phyloP scores from a whole-genome alignment of 2,329 filamentous ascomycete genomes.

The Didymosphaeria variabile region DNA sequence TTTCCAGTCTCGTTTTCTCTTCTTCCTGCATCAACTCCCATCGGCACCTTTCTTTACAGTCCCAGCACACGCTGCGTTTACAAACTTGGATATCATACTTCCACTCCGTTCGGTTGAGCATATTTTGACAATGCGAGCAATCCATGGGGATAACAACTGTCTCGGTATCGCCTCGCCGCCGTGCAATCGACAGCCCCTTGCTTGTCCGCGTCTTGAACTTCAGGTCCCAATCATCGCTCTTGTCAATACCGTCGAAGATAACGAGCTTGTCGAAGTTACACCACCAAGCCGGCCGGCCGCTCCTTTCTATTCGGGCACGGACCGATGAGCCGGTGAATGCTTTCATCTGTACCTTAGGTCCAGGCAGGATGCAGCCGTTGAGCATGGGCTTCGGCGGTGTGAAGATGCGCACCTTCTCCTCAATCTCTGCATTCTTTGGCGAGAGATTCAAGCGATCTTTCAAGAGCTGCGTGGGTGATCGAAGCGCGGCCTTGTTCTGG shows the following conservation, averaged over 20 bases:
- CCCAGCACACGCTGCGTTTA: slow-evolving; percentile 45
- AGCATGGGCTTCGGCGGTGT: slow-evolving; percentile 35
- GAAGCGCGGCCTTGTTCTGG: slow-evolving; percentile 38
- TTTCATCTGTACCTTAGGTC: slow-evolving; percentile 29
- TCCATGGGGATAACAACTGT: slow-evolving; percentile 43
- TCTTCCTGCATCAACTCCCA: slow-evolving; percentile 40
- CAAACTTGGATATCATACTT: slow-evolving; percentile 47
- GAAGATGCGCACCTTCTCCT: slow-evolving; percentile 36
- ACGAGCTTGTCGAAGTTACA: slow-evolving; percentile 47
- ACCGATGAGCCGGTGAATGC: slow-evolving; percentile 40
- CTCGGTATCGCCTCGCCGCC: slow-evolving; percentile 38
- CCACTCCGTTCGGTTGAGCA: slow-evolving; percentile 46
- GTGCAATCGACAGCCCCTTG: slow-evolving; percentile 44
- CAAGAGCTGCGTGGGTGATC: slow-evolving; percentile 44
- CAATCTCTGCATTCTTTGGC: slow-evolving; percentile 26
- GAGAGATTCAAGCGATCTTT: slow-evolving; percentile 40
- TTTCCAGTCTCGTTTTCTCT: slow-evolving; percentile 2
- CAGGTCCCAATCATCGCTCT: slow-evolving; percentile 19
- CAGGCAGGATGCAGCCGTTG: slow-evolving; percentile 42
- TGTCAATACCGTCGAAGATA: slow-evolving; percentile 41
- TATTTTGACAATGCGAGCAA: slow-evolving; percentile 44
- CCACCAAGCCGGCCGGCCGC: slow-evolving; percentile 43
- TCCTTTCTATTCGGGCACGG: slow-evolving; percentile 36
- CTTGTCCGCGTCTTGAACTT: slow-evolving; percentile 36
- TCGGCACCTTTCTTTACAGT: slow-evolving; percentile 43